Conservation (phyloP, 768 basidiomycete genomes). For the Lactifluus piperatus region DNA sequence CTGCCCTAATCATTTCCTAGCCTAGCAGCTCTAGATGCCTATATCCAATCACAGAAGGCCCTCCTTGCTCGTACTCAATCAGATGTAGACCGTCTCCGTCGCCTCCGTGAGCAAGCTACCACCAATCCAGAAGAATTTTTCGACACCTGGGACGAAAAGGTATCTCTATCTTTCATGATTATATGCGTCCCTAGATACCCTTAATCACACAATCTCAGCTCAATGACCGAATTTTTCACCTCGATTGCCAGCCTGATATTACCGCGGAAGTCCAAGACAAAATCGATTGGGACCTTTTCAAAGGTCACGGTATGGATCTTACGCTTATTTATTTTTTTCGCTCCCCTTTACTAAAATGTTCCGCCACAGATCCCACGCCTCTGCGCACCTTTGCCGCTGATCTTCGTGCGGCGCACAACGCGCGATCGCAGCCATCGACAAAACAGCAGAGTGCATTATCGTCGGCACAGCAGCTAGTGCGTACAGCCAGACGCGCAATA, state of each 20-base stretch:
- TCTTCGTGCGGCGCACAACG: conserved; percentile 29
- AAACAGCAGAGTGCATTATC: conserved; percentile 41
- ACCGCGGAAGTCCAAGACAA: conserved; percentile 37
- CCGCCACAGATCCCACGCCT: conserved; percentile 41
- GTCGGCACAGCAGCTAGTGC: conserved; percentile 50
- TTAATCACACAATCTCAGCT: conserved; percentile 24
- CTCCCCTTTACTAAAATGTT: neutral
- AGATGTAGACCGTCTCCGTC: conserved; percentile 51
- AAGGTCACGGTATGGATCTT: conserved; percentile 38
- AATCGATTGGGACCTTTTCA: conserved; percentile 57
- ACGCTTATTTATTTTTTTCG: conserved; percentile 15
- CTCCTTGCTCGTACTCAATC: conserved; percentile 51
- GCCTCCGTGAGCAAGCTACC: conserved; percentile 34
- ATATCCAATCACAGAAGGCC: conserved; percentile 51
- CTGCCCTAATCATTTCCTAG: conserved; percentile 24
- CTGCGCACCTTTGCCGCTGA: conserved; percentile 40
- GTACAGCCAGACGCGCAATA: conserved; percentile 40
- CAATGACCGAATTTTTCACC: conserved; percentile 26
- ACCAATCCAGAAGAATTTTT: conserved; percentile 30
- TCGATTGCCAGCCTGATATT: conserved; percentile 41
- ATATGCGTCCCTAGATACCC: conserved; percentile 16
- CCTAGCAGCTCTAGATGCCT: conserved; percentile 57
- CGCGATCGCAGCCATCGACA: conserved; percentile 32
- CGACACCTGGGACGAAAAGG: conserved; percentile 29
- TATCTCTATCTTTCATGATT: conserved; percentile 22